Percentiles rank a stretch among this genome's conserved stretches.
phyloP scores from a whole-genome alignment of 2,329 filamentous ascomycete species.

The Fusarium mexicanum region DNA sequence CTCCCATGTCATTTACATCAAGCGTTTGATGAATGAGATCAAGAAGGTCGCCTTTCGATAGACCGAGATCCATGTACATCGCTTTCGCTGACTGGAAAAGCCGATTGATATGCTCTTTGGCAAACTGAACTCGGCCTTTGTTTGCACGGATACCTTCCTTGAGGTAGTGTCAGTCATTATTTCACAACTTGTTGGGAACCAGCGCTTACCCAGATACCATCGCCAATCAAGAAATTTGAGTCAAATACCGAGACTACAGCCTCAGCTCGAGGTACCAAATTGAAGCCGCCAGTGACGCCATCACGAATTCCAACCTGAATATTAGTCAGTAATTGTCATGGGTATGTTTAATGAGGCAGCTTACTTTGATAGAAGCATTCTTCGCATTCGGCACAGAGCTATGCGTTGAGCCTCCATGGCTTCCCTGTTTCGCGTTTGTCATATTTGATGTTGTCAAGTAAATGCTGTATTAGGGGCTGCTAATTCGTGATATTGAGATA shows the following conservation, averaged over 20 bases:
- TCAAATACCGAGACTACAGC: slow-evolving; percentile 2
- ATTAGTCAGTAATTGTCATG: rapidly evolving
- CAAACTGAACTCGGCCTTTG: background rate
- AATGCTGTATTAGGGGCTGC: rapidly evolving
- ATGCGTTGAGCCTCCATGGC: background rate
- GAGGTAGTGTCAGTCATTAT: no score
- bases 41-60: background rate
- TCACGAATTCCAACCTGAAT: background rate
- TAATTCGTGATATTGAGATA: background rate
- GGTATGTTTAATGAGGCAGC: rapidly evolving
- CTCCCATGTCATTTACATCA: background rate
- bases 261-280: background rate
- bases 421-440: background rate
- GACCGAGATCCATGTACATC: slow-evolving; percentile 9
- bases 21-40: background rate
- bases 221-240: slow-evolving; percentile 6
- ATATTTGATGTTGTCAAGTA: background rate
- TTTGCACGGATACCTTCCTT: slow-evolving; percentile 16
- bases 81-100: slow-evolving; percentile 4
- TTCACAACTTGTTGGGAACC: no score
- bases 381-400: slow-evolving; percentile 1
- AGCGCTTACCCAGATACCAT: slow-evolving; percentile 1
- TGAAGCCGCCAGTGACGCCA: background rate
- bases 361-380: background rate
- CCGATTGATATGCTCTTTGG: background rate